These are phyloP conservation scores for Anacardium occidentale DNA, from an alignment of 345 rosid species.

Conservation along the genomic window DNA sequence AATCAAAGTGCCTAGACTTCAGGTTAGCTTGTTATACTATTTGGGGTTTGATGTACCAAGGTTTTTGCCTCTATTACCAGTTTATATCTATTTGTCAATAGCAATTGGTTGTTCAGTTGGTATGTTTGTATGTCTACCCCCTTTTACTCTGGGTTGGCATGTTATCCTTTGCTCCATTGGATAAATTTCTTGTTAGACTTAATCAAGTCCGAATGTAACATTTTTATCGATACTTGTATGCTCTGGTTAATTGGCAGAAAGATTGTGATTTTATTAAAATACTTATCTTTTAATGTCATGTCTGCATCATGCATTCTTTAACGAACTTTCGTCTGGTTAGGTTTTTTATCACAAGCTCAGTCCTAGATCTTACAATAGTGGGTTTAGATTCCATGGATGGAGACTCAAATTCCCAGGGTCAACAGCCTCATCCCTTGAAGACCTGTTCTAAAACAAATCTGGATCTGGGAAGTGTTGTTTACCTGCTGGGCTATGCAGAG, in stretches of 20 bases:
- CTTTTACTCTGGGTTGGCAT: not conserved
- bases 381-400: slow-evolving; percentile 78
- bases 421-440: slow-evolving; percentile 77
- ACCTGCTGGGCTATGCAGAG: slow-evolving; percentile 63
- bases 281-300: slow-evolving; percentile 9
- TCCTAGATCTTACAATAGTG: slow-evolving; percentile 87
- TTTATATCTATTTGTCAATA: not conserved
- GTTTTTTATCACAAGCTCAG: slow-evolving; percentile 89
- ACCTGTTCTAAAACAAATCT: slow-evolving; percentile 77
- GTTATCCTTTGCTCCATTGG: not conserved
- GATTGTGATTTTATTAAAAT: not conserved
- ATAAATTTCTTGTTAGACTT: not conserved
- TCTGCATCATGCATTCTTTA: not conserved
- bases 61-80: not conserved
- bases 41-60: not conserved
- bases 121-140: not conserved
- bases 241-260: not conserved
- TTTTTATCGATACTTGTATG: not conserved
- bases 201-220: not conserved
- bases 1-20: not conserved
- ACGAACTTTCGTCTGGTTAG: slow-evolving; percentile 36
- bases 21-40: not conserved
- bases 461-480: slow-evolving; percentile 74
- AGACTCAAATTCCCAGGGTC: slow-evolving; percentile 63
- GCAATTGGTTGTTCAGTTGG: not conserved